phyloP scores from a whole-genome alignment of 106 monocot species.

The Dendrobium catenatum region DNA sequence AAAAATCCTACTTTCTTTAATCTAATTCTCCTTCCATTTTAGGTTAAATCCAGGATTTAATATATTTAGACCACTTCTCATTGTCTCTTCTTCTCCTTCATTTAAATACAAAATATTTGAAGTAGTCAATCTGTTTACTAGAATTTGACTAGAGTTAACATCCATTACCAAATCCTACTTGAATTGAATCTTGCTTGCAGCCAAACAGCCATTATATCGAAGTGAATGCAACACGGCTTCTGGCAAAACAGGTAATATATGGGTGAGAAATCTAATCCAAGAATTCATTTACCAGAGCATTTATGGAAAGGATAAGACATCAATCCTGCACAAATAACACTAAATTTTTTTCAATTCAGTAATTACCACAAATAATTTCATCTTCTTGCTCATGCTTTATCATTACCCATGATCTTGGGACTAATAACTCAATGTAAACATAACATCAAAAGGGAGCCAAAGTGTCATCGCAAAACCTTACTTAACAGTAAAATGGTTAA shows the following conservation, averaged over 20 bases:
- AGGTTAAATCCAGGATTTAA: too few species aligned
- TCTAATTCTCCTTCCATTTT: too few species aligned
- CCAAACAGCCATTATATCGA: background rate
- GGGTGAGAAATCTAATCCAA: background rate
- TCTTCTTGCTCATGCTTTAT: background rate
- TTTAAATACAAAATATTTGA: too few species aligned
- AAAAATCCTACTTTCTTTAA: too few species aligned
- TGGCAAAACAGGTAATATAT: background rate
- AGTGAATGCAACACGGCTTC: background rate
- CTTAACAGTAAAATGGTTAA: background rate
- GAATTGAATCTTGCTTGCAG: too few species aligned
- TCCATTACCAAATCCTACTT: too few species aligned
- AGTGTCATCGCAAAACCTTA: background rate
- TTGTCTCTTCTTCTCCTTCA: too few species aligned
- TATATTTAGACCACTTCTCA: too few species aligned
- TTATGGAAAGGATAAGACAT: background rate
- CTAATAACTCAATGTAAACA: background rate
- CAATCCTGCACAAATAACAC: background rate
- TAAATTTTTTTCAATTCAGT: background rate
- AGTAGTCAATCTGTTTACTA: too few species aligned
- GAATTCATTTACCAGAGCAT: background rate
- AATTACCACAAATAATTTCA: background rate
- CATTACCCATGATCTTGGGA: background rate
- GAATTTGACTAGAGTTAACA: too few species aligned
- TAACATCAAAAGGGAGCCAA: background rate